A percentile compares a stretch with the other conserved stretches of the same genome.
Conservation (phyloP, 345 rosid species). For the Gossypium arboreum region DNA sequence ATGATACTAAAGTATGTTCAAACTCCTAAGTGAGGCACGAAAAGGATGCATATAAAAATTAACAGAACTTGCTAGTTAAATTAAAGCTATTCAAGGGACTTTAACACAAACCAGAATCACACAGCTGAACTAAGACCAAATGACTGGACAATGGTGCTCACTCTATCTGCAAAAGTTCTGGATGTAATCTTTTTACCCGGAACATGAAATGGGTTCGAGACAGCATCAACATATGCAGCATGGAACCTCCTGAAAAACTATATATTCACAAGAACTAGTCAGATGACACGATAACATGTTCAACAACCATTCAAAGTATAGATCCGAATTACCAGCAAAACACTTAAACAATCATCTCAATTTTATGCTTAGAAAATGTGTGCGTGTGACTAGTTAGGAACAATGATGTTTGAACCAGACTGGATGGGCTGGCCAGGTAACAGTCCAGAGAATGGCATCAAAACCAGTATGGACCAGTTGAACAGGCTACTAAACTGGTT, state of each 20-base stretch:
- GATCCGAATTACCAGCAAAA: not conserved
- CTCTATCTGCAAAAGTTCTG: conserved; percentile 73
- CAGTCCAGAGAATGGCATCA: no score
- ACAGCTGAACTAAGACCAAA: conserved; percentile 63
- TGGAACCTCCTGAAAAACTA: conserved; percentile 90
- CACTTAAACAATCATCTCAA: not conserved
- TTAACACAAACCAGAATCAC: conserved; percentile 22
- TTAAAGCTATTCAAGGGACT: not conserved
- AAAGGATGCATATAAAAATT: not conserved
- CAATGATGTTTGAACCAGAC: no score
- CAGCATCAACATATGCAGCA: conserved; percentile 91
- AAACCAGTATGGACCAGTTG: no score
- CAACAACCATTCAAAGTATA: not conserved
- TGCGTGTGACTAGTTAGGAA: not conserved
- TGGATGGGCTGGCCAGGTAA: no score
- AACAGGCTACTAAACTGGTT: no score
- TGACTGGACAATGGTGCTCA: conserved; percentile 76
- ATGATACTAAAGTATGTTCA: conserved; percentile 11
- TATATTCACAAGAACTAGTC: conserved; percentile 13
- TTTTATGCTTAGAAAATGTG: not conserved
- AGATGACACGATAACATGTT: not conserved
- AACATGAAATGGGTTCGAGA: conserved; percentile 94
- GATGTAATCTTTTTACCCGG: conserved; percentile 95
- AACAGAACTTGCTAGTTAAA: conserved; percentile 7
- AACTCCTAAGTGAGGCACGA: not conserved